phyloP scores from a whole-genome alignment of 352 stramenopile species.

The Phytophthora sp. region DNA sequence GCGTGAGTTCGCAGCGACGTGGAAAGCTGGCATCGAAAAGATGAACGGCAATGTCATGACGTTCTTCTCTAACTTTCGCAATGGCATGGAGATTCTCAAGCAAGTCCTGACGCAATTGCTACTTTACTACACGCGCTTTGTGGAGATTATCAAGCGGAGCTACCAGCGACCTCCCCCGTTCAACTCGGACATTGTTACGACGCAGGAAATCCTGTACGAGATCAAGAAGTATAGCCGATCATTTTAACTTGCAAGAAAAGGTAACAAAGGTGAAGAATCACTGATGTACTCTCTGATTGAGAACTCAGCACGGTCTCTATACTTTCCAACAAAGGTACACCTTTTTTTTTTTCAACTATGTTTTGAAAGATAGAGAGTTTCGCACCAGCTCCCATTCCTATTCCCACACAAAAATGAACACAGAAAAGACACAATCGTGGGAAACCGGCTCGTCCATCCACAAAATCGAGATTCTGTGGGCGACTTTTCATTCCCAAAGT shows the following conservation, averaged over 20 bases:
- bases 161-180: constrained; percentile 86
- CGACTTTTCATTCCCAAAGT: too few species aligned
- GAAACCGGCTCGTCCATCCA: too few species aligned
- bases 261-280: too few species aligned
- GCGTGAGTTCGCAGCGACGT: constrained; percentile 95
- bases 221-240: constrained; percentile 98
- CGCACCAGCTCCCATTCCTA: too few species aligned
- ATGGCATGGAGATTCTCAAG: constrained; percentile 99
- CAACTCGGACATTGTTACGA: constrained; percentile 95
- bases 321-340: too few species aligned
- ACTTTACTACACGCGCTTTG: constrained; percentile 98
- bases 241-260: constrained; percentile 63
- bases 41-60: constrained; percentile 98
- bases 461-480: too few species aligned
- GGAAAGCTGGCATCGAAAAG: constrained; percentile 96
- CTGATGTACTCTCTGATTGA: too few species aligned
- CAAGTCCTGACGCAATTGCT: constrained; percentile 98
- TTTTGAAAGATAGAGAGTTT: too few species aligned
- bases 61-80: constrained; percentile 98
- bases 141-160: constrained; percentile 96
- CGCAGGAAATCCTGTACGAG: constrained; percentile 96
- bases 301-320: too few species aligned
- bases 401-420: too few species aligned
- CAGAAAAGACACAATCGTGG: too few species aligned
- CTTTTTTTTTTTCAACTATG: too few species aligned